Evolutionary conservation across 345 rosid species (phyloP).

Genomic region (Draba incana): DNA sequence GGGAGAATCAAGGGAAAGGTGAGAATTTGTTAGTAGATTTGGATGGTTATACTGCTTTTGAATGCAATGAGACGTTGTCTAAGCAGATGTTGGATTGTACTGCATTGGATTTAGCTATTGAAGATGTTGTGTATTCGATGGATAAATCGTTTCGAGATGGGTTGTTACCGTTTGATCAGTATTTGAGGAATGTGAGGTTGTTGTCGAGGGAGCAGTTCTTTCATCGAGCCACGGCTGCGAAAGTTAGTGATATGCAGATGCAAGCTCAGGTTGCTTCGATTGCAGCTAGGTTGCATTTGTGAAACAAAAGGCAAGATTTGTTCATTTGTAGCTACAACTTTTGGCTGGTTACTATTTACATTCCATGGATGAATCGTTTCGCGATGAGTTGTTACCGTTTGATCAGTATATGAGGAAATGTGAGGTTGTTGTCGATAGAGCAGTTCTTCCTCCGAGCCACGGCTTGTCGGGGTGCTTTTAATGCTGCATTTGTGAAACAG

Average conservation of each 20-base stretch:
- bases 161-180: constrained; percentile 71
- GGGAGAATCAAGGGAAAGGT: constrained; percentile 61
- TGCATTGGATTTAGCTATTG: constrained; percentile 78
- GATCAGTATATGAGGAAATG: no score
- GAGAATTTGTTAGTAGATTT: constrained; percentile 38
- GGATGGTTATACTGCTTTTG: constrained; percentile 61
- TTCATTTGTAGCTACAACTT: background rate
- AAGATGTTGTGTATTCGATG: constrained; percentile 74
- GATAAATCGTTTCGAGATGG: constrained; percentile 82
- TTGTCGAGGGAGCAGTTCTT: constrained; percentile 95
- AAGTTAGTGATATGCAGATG: constrained; percentile 80
- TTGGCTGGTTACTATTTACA: background rate
- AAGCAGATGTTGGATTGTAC: constrained; percentile 85
- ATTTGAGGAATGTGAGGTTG: constrained; percentile 83
- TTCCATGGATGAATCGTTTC: background rate
- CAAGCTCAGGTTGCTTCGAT: constrained; percentile 86
- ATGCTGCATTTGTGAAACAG: no score
- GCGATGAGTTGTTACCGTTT: no score
- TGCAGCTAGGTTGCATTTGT: constrained; percentile 61
- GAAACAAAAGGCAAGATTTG: background rate
- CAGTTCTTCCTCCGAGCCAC: no score
- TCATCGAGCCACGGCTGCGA: constrained; percentile 72
- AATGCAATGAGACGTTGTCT: constrained; percentile 59
- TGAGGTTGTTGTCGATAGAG: no score
- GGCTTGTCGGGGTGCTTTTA: no score